Evolutionary conservation across 441 rosid species (phyloP).

Genomic region (Adansonia madagascariensis): DNA sequence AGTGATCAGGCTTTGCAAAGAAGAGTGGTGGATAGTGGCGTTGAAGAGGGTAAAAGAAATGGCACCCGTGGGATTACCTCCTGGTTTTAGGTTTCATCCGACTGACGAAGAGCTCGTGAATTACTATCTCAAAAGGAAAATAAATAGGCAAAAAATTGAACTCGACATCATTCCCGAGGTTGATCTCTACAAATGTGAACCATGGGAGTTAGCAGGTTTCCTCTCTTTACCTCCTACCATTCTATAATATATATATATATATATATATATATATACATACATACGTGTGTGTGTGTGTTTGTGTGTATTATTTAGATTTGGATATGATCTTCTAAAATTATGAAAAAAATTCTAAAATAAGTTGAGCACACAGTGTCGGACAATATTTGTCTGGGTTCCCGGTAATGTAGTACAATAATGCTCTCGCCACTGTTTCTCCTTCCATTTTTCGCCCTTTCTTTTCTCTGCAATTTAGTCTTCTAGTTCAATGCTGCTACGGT

Average conservation of each 20-base stretch:
- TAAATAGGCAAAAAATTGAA: conserved; percentile 78
- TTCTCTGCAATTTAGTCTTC: not conserved
- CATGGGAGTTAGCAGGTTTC: conserved; percentile 87
- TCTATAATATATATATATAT: not conserved
- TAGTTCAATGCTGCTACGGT: not conserved
- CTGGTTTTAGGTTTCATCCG: conserved; percentile 89
- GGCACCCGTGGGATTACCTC: conserved; percentile 93
- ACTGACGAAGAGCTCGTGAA: conserved; percentile 93
- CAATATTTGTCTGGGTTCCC: too few species aligned
- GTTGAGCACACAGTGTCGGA: too few species aligned
- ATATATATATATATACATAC: too few species aligned
- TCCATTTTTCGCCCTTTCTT: not conserved
- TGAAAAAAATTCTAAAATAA: too few species aligned
- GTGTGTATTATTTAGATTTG: too few species aligned
- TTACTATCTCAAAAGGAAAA: conserved; percentile 85
- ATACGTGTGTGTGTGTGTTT: too few species aligned
- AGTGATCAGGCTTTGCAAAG: conserved; percentile 15
- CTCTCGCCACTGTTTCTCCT: not conserved
- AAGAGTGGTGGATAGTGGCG: not conserved
- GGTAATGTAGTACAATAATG: too few species aligned
- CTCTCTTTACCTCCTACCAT: not conserved
- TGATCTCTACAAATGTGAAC: conserved; percentile 96
- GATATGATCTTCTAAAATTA: too few species aligned
- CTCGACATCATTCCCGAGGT: conserved; percentile 94
- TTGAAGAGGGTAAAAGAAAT: conserved; percentile 29